Evolutionary conservation across 2,329 filamentous ascomycete genomes (phyloP).

Genomic region (Scleromitrula shiraiana): DNA sequence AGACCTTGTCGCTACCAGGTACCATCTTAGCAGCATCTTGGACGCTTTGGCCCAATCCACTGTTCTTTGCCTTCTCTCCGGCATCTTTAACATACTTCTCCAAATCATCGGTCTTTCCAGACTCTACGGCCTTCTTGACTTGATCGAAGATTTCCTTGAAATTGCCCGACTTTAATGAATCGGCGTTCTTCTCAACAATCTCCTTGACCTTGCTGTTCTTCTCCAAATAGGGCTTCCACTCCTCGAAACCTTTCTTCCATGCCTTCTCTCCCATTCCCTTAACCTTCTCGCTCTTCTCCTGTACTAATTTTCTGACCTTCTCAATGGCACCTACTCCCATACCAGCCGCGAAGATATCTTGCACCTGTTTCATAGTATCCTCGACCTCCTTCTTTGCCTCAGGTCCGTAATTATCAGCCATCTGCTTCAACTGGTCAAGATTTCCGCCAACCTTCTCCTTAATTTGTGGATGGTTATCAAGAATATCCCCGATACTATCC

Average conservation of each 20-base stretch:
- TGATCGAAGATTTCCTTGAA: conserved; percentile 54
- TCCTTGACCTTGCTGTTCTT: conserved; percentile 72
- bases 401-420: conserved; percentile 63
- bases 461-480: conserved; percentile 65
- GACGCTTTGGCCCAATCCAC: conserved; percentile 16
- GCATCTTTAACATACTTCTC: conserved; percentile 53
- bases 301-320: conserved; percentile 51
- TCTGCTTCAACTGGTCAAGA: conserved; percentile 59
- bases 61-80: conserved; percentile 53
- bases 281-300: conserved; percentile 62
- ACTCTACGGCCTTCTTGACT: conserved; percentile 52
- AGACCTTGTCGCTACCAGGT: conserved; percentile 54
- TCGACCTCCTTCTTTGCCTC: conserved; percentile 72
- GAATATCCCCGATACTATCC: conserved; percentile 54
- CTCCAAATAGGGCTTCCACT: conserved; percentile 64
- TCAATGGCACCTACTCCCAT: conserved; percentile 46
- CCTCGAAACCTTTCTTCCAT: conserved; percentile 63
- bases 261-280: conserved; percentile 62
- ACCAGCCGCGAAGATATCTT: conserved; percentile 55
- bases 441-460: conserved; percentile 65
- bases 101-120: conserved; percentile 50
- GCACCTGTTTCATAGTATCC: conserved; percentile 60
- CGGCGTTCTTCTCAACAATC: conserved; percentile 61
- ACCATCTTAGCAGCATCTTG: conserved; percentile 59
- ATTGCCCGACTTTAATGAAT: conserved; percentile 60